These are phyloP conservation scores for Wallacemonas sp. DNA, from an alignment of 208 protist species.

Conservation along the genomic window DNA sequence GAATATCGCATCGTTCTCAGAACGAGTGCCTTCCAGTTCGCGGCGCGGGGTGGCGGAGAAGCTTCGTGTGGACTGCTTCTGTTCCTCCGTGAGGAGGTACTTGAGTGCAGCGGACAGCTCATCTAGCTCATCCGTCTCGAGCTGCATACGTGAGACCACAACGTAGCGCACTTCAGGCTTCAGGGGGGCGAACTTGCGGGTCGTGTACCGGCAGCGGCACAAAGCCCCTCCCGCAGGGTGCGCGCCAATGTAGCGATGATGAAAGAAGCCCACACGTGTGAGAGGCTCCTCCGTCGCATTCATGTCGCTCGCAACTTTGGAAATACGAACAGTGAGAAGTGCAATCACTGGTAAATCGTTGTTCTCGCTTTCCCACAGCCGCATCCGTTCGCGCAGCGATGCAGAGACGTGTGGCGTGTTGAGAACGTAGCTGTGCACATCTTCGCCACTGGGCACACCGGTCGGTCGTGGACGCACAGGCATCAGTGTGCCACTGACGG, in stretches of 20 bases:
- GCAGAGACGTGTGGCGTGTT: conserved; percentile 6
- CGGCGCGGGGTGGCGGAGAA: neutral
- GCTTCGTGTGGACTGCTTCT: neutral
- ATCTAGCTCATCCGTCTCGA: conserved; percentile 20
- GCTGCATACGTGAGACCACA: conserved; percentile 36
- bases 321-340: conserved; percentile 28
- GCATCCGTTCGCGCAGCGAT: conserved; percentile 21
- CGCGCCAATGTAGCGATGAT: conserved; percentile 24
- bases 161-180: conserved; percentile 5
- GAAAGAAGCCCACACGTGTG: conserved; percentile 32
- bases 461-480: neutral
- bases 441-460: conserved; percentile 14
- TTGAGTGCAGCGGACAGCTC: conserved; percentile 11
- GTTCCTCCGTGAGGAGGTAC: neutral
- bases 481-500: neutral
- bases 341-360: conserved; percentile 12
- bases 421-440: conserved; percentile 26
- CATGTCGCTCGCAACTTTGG: conserved; percentile 37
- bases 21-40: no score
- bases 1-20: no score
- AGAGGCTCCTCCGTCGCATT: conserved; percentile 27
- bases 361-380: conserved; percentile 16
- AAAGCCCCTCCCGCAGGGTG: neutral
- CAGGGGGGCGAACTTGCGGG: neutral
- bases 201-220: neutral